Base-by-base conservation (phyloP, 2,329 filamentous ascomycete species). In the Monilinia vaccinii-corymbosi region DNA sequence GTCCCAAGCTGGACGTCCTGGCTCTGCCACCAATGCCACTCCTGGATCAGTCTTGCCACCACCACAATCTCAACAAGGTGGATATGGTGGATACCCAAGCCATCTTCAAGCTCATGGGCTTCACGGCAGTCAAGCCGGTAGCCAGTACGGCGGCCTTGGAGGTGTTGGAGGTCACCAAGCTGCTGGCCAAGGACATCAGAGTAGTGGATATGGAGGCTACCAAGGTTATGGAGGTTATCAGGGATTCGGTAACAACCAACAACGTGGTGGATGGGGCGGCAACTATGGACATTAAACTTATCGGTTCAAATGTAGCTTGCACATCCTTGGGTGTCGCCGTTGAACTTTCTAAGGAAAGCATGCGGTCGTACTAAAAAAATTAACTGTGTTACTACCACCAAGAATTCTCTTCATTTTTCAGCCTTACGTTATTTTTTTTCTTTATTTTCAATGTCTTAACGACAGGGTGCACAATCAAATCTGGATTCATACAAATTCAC, bases 101-200 rank as follows among this genome's bases (percentile, higher is more conserved):
- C 71, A 73, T 60, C 66, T 71, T 18, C 71, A 69, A 59, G 68
- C 67, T 11, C 71, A 73, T 61, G 67, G 65, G 50, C 64, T 72
- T 38, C 72, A 73, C 48, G 71, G 69, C 38, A 70, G 63, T 58
- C 72, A 74, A 62, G 62, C 66, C 40, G 70, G 66, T 21, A 70
- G 68, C 60, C 71, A 72, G 60, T 73, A 74, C 58, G 69, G 67
- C 23, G 69, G 65, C 47, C 75, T 82, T 44, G 78, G 78, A 60
- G 79, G 78, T 51, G 74, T 80, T 50, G 78, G 78, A 48, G 73
- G 71, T 47, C 77, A 79, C 64, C 76, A 78, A 64, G 74, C 72
- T 58, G 68, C 62, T 62, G 74, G 72, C 32, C 75, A 75, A 62
- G 75, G 72, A 36, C 75, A 74, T 60, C 74, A 76, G 62, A 70